Conservation (phyloP, 73 alveolate species). For the Paramecium bursaria region DNA sequence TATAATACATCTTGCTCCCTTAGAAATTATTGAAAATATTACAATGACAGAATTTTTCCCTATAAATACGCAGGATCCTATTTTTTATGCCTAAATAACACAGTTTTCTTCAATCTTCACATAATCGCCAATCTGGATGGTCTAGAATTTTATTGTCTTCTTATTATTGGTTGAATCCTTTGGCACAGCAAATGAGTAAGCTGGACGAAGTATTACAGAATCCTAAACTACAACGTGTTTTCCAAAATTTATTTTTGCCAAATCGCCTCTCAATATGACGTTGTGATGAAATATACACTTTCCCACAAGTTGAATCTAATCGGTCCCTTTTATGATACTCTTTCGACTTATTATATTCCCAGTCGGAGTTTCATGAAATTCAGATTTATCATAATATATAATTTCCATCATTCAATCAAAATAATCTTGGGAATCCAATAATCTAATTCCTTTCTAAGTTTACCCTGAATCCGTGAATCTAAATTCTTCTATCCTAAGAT, state of each 20-base stretch:
- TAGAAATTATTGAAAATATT: not conserved
- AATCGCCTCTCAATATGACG: conserved; percentile 79
- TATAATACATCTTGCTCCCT: conserved; percentile 75
- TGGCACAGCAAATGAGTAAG: conserved; percentile 49
- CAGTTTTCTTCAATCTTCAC: conserved; percentile 78
- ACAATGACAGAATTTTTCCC: conserved; percentile 84
- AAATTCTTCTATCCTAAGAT: conserved; percentile 42
- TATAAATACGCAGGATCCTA: conserved; percentile 78
- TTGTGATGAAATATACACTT: conserved; percentile 71
- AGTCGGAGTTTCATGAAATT: conserved; percentile 46
- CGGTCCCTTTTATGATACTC: conserved; percentile 51
- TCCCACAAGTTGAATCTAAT: conserved; percentile 71
- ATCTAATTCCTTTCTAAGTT: not conserved
- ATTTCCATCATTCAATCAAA: conserved; percentile 46
- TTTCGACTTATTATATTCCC: conserved; percentile 27
- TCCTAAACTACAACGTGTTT: conserved; percentile 75
- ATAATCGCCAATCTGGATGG: conserved; percentile 76
- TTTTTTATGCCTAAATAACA: conserved; percentile 74
- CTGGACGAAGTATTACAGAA: conserved; percentile 76
- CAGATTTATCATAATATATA: conserved; percentile 26
- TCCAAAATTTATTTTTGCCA: conserved; percentile 77
- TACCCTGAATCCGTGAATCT: not conserved
- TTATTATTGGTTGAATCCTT: conserved; percentile 37
- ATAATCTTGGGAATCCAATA: no score
- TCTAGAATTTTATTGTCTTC: conserved; percentile 65